Percentiles rank a stretch among this genome's conserved stretches.
phyloP scores from a whole-genome alignment of 768 basidiomycete genomes.

The Boletus vinaceobasis region DNA sequence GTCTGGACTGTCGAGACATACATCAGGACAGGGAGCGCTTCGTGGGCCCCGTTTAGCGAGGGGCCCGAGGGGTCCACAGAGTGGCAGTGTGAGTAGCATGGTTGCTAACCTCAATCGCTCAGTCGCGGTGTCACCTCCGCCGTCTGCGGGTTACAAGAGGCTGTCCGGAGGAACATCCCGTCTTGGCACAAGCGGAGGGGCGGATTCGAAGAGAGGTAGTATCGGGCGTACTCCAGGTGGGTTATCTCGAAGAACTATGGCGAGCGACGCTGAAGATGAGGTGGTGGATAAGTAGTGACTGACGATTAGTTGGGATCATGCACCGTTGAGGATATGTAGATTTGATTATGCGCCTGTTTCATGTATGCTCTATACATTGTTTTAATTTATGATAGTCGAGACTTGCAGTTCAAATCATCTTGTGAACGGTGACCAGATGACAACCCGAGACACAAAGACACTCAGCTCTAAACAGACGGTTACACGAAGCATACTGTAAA shows the following conservation, averaged over 20 bases:
- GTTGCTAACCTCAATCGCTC: conserved; percentile 55
- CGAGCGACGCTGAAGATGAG: conserved; percentile 80
- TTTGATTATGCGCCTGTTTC: not conserved
- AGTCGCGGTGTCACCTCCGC: conserved; percentile 36
- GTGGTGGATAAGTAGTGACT: conserved; percentile 39
- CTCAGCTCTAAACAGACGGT: not conserved
- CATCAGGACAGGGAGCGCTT: conserved; percentile 39
- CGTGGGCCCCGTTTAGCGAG: conserved; percentile 52
- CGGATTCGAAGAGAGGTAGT: conserved; percentile 36
- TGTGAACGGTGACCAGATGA: not conserved
- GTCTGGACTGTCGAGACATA: conserved; percentile 43
- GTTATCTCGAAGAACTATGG: conserved; percentile 74
- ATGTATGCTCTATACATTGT: not conserved
- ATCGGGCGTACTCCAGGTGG: conserved; percentile 45
- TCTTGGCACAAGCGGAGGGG: conserved; percentile 7
- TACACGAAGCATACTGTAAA: conserved; percentile 31
- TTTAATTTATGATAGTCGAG: not conserved
- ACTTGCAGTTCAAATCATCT: not conserved
- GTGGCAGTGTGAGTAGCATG: conserved; percentile 50
- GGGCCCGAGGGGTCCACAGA: conserved; percentile 41
- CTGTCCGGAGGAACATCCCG: conserved; percentile 37
- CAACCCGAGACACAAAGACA: not conserved
- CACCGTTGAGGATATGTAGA: not conserved
- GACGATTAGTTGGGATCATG: not conserved
- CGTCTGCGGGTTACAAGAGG: conserved; percentile 43